These are phyloP conservation scores for Xylaria sp. DNA, from an alignment of 2,329 filamentous ascomycete genomes.

Conservation along the genomic window DNA sequence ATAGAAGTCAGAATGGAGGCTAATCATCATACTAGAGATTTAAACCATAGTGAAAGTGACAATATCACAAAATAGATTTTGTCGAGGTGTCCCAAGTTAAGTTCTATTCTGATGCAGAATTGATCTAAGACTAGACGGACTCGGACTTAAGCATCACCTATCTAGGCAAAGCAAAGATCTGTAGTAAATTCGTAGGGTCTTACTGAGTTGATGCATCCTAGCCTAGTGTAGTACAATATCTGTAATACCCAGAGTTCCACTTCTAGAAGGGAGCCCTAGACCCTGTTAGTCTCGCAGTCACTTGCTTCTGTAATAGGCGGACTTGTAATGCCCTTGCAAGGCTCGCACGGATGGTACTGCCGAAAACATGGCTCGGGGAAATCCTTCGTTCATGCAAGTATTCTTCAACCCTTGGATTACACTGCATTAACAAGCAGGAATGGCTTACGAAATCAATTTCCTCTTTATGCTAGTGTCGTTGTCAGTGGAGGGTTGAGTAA, in stretches of 20 bases:
- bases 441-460: background rate
- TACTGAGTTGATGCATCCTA: too few species aligned
- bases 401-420: background rate
- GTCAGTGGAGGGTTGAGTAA: background rate
- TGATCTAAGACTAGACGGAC: background rate
- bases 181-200: background rate
- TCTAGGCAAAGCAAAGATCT: background rate
- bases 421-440: background rate
- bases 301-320: background rate
- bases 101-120: background rate
- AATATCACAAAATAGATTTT: background rate
- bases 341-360: background rate
- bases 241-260: background rate
- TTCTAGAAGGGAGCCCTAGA: background rate
- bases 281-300: background rate
- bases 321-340: background rate
- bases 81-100: background rate
- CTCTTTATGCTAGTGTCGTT: background rate
- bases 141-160: background rate
- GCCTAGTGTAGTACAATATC: background rate
- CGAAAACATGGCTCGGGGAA: background rate
- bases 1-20: background rate
- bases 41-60: background rate
- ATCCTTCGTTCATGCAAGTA: conserved; percentile 11
- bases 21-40: background rate